Evolutionary conservation across 495 filamentous ascomycete species (phyloP).

Genomic region (Sabuloglossum arenarium): DNA sequence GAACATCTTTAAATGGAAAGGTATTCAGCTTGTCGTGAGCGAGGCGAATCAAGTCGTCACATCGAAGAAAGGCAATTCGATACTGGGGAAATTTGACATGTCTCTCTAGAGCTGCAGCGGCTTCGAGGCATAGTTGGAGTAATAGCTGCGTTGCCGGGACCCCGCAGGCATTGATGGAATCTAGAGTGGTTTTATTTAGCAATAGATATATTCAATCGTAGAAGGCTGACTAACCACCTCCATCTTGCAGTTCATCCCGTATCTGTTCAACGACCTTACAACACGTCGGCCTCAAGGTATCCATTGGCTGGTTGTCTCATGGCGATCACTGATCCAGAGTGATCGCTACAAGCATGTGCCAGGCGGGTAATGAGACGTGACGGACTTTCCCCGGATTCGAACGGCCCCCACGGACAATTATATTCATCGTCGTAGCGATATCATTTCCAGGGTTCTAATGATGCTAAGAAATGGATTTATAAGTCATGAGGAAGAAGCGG

Average conservation of each 20-base stretch:
- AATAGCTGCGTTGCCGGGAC: neutral
- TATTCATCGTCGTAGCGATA: neutral
- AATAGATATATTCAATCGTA: neutral
- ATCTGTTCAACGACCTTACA: neutral
- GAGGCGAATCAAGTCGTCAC: conserved; percentile 20
- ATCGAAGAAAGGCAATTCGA: conserved; percentile 2
- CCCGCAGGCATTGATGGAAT: neutral
- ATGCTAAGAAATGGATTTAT: neutral
- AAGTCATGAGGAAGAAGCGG: neutral
- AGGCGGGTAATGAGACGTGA: neutral
- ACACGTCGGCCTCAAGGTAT: neutral
- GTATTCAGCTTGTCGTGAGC: conserved; percentile 47
- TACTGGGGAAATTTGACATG: neutral
- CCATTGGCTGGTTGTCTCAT: neutral
- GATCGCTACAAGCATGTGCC: too few species aligned
- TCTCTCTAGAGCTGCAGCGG: neutral
- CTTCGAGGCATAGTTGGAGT: neutral
- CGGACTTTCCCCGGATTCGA: neutral
- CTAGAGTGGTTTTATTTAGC: neutral
- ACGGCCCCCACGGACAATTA: neutral
- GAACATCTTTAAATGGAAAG: conserved; percentile 55
- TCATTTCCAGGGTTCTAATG: neutral
- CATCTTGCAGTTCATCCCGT: neutral
- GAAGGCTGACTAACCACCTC: neutral
- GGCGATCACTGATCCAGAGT: neutral